Percentiles rank a stretch among this genome's conserved stretches.
These are phyloP conservation scores for Seiridium unicorne DNA, from an alignment of 2,329 filamentous ascomycete genomes.

Conservation along the genomic window DNA sequence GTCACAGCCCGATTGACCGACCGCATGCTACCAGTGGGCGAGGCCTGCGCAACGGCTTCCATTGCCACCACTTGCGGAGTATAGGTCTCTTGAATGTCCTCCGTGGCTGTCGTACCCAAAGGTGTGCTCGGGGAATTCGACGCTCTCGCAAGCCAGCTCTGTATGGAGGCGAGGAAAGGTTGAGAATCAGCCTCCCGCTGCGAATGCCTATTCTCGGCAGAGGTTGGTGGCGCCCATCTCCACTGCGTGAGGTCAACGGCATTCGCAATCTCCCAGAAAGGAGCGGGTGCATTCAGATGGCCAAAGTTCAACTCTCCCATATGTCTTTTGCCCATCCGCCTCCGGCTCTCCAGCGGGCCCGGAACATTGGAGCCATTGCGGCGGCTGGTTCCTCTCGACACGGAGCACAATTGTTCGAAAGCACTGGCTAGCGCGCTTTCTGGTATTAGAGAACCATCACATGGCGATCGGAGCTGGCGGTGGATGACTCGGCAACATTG, in stretches of 20 bases:
- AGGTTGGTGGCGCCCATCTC: slow-evolving; percentile 51
- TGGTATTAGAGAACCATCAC: slow-evolving; percentile 56
- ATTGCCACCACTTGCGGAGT: not conserved
- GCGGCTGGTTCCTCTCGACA: slow-evolving; percentile 20
- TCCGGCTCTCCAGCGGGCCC: slow-evolving; percentile 54
- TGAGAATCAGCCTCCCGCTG: not conserved
- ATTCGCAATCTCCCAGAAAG: slow-evolving; percentile 46
- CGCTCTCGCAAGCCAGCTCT: not conserved
- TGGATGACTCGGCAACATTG: slow-evolving; percentile 48
- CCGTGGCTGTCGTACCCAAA: too few relatives aligned
- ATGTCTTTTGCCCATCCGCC: slow-evolving; percentile 50
- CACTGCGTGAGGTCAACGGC: slow-evolving; percentile 44
- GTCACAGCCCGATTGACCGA: not conserved
- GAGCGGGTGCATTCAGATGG: slow-evolving; percentile 28
- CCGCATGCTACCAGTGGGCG: not conserved
- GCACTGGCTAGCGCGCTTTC: slow-evolving; percentile 53
- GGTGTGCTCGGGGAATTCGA: not conserved
- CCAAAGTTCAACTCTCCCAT: slow-evolving; percentile 49
- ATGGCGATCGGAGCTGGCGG: slow-evolving; percentile 33
- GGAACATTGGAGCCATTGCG: slow-evolving; percentile 38
- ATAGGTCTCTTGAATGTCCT: not conserved
- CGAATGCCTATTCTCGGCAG: slow-evolving; percentile 9
- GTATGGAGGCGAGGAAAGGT: not conserved
- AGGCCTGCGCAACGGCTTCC: not conserved
- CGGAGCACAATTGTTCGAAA: slow-evolving; percentile 43